These are phyloP conservation scores for Lachancea thermotolerans DNA, from an alignment of 805 yeast genomes.

Conservation along the genomic window DNA sequence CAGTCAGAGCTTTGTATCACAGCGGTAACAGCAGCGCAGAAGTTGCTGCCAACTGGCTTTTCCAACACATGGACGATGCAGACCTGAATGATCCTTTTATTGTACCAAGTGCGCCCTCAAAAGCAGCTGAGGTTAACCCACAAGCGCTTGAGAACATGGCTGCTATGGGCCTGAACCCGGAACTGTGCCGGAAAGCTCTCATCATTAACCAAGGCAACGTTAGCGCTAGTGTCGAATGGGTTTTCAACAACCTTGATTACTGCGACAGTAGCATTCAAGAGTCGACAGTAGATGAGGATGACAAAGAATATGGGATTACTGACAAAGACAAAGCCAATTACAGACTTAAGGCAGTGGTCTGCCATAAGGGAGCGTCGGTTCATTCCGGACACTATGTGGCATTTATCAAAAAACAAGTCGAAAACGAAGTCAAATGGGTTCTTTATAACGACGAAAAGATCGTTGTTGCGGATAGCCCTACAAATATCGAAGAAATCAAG, in stretches of 20 bases:
- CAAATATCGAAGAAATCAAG: slow-evolving; percentile 38
- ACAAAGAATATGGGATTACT: slow-evolving; percentile 13
- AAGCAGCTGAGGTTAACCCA: slow-evolving; percentile 14
- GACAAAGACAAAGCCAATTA: slow-evolving; percentile 16
- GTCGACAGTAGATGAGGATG: slow-evolving; percentile 12
- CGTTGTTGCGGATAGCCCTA: slow-evolving; percentile 44
- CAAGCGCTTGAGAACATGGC: slow-evolving; percentile 24
- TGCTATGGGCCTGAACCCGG: slow-evolving; percentile 69
- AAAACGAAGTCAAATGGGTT: slow-evolving; percentile 52
- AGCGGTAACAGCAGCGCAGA: slow-evolving; percentile 65
- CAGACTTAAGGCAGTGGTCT: slow-evolving; percentile 56
- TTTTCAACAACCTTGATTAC: slow-evolving; percentile 76
- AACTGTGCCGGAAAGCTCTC: slow-evolving; percentile 69
- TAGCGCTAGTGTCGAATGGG: slow-evolving; percentile 85
- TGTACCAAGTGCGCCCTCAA: slow-evolving; percentile 19
- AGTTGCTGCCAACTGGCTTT: slow-evolving; percentile 83
- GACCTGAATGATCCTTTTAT: slow-evolving; percentile 62
- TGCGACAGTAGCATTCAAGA: slow-evolving; percentile 45
- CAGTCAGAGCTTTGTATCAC: slow-evolving; percentile 57
- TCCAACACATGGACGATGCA: slow-evolving; percentile 81
- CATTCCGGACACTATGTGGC: slow-evolving; percentile 93
- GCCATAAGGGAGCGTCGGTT: slow-evolving; percentile 85
- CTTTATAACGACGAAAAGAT: slow-evolving; percentile 88
- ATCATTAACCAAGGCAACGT: slow-evolving; percentile 49
- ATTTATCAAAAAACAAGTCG: slow-evolving; percentile 44